phyloP scores from a whole-genome alignment of 345 rosid genomes.

The Abelmoschus esculentus region DNA sequence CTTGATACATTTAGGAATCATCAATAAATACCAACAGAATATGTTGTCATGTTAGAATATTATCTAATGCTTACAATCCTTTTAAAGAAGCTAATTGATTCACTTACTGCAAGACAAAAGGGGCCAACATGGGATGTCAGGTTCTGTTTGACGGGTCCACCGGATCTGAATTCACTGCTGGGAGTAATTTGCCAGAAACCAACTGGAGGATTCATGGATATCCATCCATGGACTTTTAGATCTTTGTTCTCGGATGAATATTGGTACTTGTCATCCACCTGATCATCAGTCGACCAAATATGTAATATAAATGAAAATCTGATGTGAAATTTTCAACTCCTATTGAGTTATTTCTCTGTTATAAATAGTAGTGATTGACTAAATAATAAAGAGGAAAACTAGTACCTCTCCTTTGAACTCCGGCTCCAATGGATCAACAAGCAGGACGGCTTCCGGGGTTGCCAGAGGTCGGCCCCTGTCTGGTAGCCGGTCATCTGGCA shows the following conservation, averaged over 20 bases:
- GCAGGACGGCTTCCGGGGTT: constrained; percentile 72
- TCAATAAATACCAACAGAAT: no score
- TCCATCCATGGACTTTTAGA: constrained; percentile 80
- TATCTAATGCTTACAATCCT: background rate
- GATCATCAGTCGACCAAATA: background rate
- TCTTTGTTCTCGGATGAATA: constrained; percentile 78
- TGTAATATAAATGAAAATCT: background rate
- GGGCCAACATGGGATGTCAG: constrained; percentile 90
- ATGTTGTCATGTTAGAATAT: no score
- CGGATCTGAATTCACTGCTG: constrained; percentile 69
- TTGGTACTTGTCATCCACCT: constrained; percentile 92
- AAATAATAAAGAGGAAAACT: background rate
- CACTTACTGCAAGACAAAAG: constrained; percentile 58
- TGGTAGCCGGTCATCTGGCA: constrained; percentile 61
- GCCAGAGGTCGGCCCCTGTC: constrained; percentile 48
- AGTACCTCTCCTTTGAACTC: constrained; percentile 76
- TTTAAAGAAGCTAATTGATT: constrained; percentile 16
- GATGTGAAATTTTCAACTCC: background rate
- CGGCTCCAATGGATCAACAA: constrained; percentile 64
- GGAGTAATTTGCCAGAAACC: constrained; percentile 97
- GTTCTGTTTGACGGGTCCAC: constrained; percentile 78
- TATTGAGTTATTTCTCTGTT: background rate
- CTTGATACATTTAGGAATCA: no score
- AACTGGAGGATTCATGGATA: constrained; percentile 37
- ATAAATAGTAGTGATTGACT: no score